phyloP scores from a whole-genome alignment of 495 filamentous ascomycete genomes.

The Talaromyces trachyspermus region DNA sequence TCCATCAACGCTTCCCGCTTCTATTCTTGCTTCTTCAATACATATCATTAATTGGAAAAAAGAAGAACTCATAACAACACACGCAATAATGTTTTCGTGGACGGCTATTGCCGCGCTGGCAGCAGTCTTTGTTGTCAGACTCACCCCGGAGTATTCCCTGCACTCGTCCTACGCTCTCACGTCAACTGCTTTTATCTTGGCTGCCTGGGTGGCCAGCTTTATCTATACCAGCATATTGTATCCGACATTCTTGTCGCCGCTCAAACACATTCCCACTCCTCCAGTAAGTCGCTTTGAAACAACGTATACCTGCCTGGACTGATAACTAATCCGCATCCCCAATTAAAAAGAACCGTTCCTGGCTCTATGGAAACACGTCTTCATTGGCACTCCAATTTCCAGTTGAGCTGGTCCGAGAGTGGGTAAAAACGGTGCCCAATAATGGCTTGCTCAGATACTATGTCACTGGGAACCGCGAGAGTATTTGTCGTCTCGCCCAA shows the following conservation, averaged over 20 bases:
- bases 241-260: slow-evolving; percentile 65
- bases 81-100: slow-evolving; percentile 10
- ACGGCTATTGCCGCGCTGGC: background rate
- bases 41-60: too few relatives aligned
- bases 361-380: slow-evolving; percentile 27
- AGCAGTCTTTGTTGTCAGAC: slow-evolving; percentile 13
- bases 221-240: slow-evolving; percentile 55
- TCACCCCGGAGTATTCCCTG: slow-evolving; percentile 27
- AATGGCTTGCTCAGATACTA: slow-evolving; percentile 74
- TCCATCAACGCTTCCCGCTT: too few relatives aligned
- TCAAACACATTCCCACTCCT: slow-evolving; percentile 57
- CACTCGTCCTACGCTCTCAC: slow-evolving; percentile 21
- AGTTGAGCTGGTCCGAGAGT: slow-evolving; percentile 50
- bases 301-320: too few relatives aligned
- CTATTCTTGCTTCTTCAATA: too few relatives aligned
- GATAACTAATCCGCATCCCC: too few relatives aligned
- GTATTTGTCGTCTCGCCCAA: slow-evolving; percentile 64
- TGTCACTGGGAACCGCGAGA: slow-evolving; percentile 58
- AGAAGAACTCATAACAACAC: too few relatives aligned
- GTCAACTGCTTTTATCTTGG: slow-evolving; percentile 15
- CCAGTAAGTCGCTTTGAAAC: too few relatives aligned
- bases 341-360: slow-evolving; percentile 26
- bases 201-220: slow-evolving; percentile 18
- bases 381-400: slow-evolving; percentile 33
- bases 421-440: slow-evolving; percentile 65